Conservation (phyloP, 2,329 filamentous ascomycete species). For the Lecanicillium sp. region DNA sequence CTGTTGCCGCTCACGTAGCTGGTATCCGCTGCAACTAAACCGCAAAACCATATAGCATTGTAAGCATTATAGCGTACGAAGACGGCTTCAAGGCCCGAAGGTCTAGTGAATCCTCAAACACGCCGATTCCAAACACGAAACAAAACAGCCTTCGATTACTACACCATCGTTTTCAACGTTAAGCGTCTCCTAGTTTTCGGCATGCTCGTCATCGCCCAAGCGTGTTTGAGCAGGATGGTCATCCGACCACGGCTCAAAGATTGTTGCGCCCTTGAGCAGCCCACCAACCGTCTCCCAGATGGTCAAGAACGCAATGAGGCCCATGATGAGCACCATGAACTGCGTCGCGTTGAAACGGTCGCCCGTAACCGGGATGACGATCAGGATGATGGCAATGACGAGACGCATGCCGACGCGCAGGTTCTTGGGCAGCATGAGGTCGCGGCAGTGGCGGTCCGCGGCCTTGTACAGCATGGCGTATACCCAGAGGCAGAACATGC, state of each 20-base stretch:
- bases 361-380: constrained; percentile 32
- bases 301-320: constrained; percentile 34
- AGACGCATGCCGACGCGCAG: constrained; percentile 31
- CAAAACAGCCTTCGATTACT: too few relatives aligned
- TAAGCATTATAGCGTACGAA: too few relatives aligned
- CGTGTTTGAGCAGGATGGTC: constrained; percentile 24
- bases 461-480: constrained; percentile 36
- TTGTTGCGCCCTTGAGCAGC: constrained; percentile 22
- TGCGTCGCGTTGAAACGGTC: constrained; percentile 25
- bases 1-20: too few relatives aligned
- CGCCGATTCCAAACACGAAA: too few relatives aligned
- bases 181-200: too few relatives aligned
- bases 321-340: constrained; percentile 37
- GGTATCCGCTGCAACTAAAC: too few relatives aligned
- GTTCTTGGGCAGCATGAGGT: constrained; percentile 28
- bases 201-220: too few relatives aligned
- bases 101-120: too few relatives aligned
- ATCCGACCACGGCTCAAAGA: constrained; percentile 31
- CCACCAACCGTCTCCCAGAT: constrained; percentile 40
- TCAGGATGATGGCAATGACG: constrained; percentile 25
- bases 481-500: constrained; percentile 38
- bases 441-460: constrained; percentile 30
- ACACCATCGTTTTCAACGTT: too few relatives aligned
- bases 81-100: too few relatives aligned
- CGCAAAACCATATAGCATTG: too few relatives aligned